Conservation (phyloP, 306 rosid genomes). For the Cotoneaster glaucophyllus region DNA sequence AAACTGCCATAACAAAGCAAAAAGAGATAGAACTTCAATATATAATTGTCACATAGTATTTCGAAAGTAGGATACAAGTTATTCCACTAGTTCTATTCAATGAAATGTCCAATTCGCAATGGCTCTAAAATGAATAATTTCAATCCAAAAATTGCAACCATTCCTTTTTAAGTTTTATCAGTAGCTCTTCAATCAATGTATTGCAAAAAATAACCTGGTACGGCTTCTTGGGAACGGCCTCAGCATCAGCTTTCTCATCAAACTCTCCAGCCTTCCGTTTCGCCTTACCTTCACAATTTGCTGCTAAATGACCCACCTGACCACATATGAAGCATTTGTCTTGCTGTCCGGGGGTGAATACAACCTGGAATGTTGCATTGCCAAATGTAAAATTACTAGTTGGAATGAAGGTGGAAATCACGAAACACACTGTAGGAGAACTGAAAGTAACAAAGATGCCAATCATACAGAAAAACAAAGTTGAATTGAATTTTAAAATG, state of each 20-base stretch:
- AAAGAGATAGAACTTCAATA: neutral
- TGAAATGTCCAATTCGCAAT: neutral
- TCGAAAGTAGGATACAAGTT: neutral
- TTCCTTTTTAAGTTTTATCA: neutral
- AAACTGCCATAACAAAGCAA: conserved; percentile 44
- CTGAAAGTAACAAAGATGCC: neutral
- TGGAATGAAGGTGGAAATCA: conserved; percentile 6
- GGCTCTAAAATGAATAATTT: neutral
- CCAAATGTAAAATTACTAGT: conserved; percentile 14
- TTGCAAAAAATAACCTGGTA: conserved; percentile 52
- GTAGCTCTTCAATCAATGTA: neutral
- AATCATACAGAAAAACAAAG: neutral
- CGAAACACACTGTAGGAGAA: neutral
- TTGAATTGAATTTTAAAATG: neutral
- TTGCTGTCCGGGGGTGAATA: conserved; percentile 85
- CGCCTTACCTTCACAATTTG: conserved; percentile 79
- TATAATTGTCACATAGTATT: neutral
- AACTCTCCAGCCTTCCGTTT: conserved; percentile 82
- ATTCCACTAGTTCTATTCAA: neutral
- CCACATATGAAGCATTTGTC: conserved; percentile 95
- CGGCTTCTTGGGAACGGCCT: conserved; percentile 62
- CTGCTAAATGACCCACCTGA: conserved; percentile 91
- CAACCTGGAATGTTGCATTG: conserved; percentile 51
- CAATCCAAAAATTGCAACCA: neutral
- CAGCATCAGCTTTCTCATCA: conserved; percentile 71